phyloP scores from a whole-genome alignment of 2,329 filamentous ascomycete species.

The Botrytis tulipae region DNA sequence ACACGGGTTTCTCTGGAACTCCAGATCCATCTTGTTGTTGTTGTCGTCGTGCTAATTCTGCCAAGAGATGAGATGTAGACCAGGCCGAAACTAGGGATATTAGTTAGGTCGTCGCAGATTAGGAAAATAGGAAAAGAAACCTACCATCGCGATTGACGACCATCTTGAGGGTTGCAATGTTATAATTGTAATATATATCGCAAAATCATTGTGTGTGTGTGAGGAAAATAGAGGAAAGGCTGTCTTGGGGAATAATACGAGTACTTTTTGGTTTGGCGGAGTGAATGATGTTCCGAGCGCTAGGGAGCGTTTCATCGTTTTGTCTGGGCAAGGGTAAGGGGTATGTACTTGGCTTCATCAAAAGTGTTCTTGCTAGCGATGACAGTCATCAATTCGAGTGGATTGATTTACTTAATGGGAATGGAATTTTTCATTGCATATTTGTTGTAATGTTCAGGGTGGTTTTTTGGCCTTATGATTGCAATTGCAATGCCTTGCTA shows the following conservation, averaged over 20 bases:
- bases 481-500: background rate
- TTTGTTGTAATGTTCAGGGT: background rate
- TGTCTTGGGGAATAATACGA: background rate
- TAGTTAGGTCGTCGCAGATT: background rate
- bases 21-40: constrained; percentile 38
- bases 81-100: constrained; percentile 16
- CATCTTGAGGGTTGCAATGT: constrained; percentile 18
- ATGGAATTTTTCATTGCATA: background rate
- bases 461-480: background rate
- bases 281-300: background rate
- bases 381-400: background rate
- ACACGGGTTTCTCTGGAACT: constrained; percentile 44
- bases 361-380: background rate
- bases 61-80: constrained; percentile 43
- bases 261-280: constrained; percentile 3
- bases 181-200: constrained; percentile 10
- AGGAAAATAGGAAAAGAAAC: background rate
- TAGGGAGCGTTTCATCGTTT: background rate
- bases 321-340: background rate
- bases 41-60: constrained; percentile 50
- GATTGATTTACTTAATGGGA: background rate
- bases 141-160: constrained; percentile 17
- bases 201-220: constrained; percentile 15
- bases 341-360: background rate
- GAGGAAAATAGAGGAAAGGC: background rate